These are phyloP conservation scores for Lepidium sativum DNA, from an alignment of 345 rosid species.

Conservation along the genomic window DNA sequence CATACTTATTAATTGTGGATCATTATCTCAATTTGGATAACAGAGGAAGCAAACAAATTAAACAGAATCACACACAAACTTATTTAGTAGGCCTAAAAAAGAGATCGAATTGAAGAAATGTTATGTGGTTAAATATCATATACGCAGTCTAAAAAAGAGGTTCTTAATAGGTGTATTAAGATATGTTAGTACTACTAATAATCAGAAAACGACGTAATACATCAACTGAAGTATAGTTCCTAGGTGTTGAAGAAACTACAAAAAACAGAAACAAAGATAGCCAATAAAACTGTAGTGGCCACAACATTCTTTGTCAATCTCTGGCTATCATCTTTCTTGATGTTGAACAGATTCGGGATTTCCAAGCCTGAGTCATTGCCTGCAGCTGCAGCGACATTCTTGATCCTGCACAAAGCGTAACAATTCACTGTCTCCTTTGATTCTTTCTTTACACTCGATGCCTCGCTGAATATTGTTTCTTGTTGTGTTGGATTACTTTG, in stretches of 20 bases:
- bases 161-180: no score
- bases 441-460: slow-evolving; percentile 8
- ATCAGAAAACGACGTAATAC: background rate
- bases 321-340: slow-evolving; percentile 11
- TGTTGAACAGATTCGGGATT: background rate
- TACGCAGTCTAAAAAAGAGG: no score
- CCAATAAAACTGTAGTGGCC: slow-evolving; percentile 1
- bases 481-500: slow-evolving; percentile 10
- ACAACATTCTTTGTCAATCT: slow-evolving; percentile 12
- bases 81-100: no score
- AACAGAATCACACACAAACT: no score
- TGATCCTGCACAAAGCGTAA: slow-evolving; percentile 17
- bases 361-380: background rate
- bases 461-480: slow-evolving; percentile 3
- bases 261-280: slow-evolving; percentile 12
- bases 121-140: no score
- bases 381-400: background rate
- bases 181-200: background rate
- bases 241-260: background rate
- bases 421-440: slow-evolving; percentile 2
- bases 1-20: no score
- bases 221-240: background rate
- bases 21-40: no score
- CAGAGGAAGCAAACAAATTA: no score
- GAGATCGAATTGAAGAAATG: no score